Conservation (phyloP, 192 early-diverging fungal genomes). For the Coemansia sp. region DNA sequence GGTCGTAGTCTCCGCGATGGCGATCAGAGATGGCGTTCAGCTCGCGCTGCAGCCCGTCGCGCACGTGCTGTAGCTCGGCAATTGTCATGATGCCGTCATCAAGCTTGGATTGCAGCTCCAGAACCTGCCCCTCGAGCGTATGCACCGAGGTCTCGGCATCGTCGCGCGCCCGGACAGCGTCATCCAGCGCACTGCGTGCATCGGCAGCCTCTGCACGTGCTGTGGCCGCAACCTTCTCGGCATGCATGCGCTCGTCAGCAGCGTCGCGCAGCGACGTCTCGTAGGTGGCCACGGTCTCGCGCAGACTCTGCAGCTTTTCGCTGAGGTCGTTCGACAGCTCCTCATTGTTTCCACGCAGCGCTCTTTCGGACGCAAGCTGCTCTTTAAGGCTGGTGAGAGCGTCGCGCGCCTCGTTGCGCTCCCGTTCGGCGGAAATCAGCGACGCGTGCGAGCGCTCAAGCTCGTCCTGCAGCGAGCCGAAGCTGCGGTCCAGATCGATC, state of each 20-base stretch:
- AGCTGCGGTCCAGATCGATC: slow-evolving; percentile 56
- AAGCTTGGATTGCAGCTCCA: slow-evolving; percentile 72
- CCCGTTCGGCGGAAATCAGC: slow-evolving; percentile 42
- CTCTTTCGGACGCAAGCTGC: slow-evolving; percentile 38
- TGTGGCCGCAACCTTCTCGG: slow-evolving; percentile 72
- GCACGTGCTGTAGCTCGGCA: slow-evolving; percentile 69
- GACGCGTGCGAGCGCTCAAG: slow-evolving; percentile 33
- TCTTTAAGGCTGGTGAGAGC: slow-evolving; percentile 31
- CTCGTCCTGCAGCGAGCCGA: slow-evolving; percentile 51
- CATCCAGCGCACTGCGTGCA: slow-evolving; percentile 65
- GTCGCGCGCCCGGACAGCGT: slow-evolving; percentile 63
- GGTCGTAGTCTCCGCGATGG: slow-evolving; percentile 75
- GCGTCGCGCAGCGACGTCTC: slow-evolving; percentile 64
- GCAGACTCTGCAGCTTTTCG: slow-evolving; percentile 41
- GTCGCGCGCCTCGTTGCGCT: slow-evolving; percentile 45
- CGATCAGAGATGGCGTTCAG: slow-evolving; percentile 67
- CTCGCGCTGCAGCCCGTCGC: slow-evolving; percentile 79
- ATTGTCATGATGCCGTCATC: slow-evolving; percentile 75
- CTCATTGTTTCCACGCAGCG: slow-evolving; percentile 47
- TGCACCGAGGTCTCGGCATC: slow-evolving; percentile 66
- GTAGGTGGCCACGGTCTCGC: slow-evolving; percentile 57
- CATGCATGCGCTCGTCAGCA: slow-evolving; percentile 69
- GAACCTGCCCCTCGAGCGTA: slow-evolving; percentile 67
- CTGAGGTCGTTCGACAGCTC: slow-evolving; percentile 45
- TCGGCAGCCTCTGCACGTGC: slow-evolving; percentile 70